Base-by-base conservation (phyloP, 345 rosid genomes). In the Toxicodendron radicans region DNA sequence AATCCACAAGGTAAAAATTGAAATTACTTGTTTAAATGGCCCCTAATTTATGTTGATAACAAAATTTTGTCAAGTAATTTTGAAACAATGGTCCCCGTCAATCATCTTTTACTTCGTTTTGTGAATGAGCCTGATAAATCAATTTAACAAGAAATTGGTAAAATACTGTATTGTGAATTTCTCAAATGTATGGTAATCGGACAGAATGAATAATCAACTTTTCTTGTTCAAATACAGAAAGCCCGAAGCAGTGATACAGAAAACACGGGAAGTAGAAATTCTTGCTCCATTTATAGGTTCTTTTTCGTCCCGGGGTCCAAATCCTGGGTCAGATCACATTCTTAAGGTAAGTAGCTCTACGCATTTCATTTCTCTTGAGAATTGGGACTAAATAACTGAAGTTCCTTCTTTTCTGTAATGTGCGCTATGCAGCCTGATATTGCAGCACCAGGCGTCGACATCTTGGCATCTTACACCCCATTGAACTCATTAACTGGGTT, bases 291-390 rank as follows among this genome's bases (percentile, higher is more conserved):
- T 89, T 70, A 46, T 83, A 68, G 97, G 95, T 74, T 92, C 97
- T 0, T 94, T 94, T 82, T 94, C 98, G 73, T 92, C 97, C 49
- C 81, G 98, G 60, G 98, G 97, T 65, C 98, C 98, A 45, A 94
- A 87, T 77, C 91, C 97, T 23, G 91, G 88, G 66, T 86, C 97
- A 48, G 71, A 27, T 41, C 87, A 78, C 62, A 71, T 94, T 75
- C 97, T 94, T 76, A 94, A 94, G 97, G 97, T 89, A 51, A 6
- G 8, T 51, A 2, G 97, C 97, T 51, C 16, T 2, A 4, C 54
- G 17, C 18, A 4, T 51, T 18, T 16, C 54, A 7, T 38, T 38
- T 38, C 43, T 38, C 43, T 38, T 38, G 43, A 5, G 6, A 8
- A 0, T 38, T 38, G 8, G 43, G 43, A 38, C 43, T 5, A 38